Percentiles rank a stretch among this genome's conserved stretches.
phyloP scores from a whole-genome alignment of 805 yeast species.

The Starmerella kuoi region DNA sequence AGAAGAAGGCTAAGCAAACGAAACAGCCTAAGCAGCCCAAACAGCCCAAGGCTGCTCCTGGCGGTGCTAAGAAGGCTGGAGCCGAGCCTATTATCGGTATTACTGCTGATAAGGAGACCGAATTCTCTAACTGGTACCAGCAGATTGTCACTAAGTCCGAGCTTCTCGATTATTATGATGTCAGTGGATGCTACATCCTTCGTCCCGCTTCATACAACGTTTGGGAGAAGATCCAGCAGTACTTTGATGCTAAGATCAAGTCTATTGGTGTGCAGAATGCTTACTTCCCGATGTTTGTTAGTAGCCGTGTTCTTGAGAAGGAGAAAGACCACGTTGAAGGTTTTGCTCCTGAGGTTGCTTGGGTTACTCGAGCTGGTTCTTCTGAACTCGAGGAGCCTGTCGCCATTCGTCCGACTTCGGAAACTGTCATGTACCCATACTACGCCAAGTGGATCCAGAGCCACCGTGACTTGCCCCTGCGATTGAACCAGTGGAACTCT shows the following conservation, averaged over 20 bases:
- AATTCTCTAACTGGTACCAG: slow-evolving; percentile 95
- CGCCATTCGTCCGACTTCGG: slow-evolving; percentile 98
- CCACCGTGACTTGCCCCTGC: slow-evolving; percentile 92
- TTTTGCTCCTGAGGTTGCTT: slow-evolving; percentile 98
- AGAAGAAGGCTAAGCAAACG: slow-evolving; percentile 77
- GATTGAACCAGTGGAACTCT: slow-evolving; percentile 97
- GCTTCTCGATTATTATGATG: slow-evolving; percentile 97
- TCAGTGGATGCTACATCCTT: slow-evolving; percentile 94
- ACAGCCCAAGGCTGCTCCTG: slow-evolving; percentile 33
- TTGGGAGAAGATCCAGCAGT: slow-evolving; percentile 89
- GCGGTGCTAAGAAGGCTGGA: slow-evolving; percentile 20
- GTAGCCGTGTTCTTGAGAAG: slow-evolving; percentile 80
- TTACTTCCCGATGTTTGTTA: slow-evolving; percentile 97
- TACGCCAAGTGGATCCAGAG: slow-evolving; percentile 98
- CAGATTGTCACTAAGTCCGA: slow-evolving; percentile 94
- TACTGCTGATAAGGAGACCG: slow-evolving; percentile 82
- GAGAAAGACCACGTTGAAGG: slow-evolving; percentile 99
- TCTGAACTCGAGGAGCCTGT: slow-evolving; percentile 95
- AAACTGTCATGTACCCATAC: slow-evolving; percentile 99
- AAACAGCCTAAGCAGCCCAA: slow-evolving; percentile 60
- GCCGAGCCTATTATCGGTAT: slow-evolving; percentile 50
- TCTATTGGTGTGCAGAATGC: slow-evolving; percentile 84
- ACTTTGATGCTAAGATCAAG: slow-evolving; percentile 73
- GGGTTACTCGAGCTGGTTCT: slow-evolving; percentile 95
- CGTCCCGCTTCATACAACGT: slow-evolving; percentile 89